These are phyloP conservation scores for Lenzites betulinus DNA, from an alignment of 768 basidiomycete species.

Conservation along the genomic window DNA sequence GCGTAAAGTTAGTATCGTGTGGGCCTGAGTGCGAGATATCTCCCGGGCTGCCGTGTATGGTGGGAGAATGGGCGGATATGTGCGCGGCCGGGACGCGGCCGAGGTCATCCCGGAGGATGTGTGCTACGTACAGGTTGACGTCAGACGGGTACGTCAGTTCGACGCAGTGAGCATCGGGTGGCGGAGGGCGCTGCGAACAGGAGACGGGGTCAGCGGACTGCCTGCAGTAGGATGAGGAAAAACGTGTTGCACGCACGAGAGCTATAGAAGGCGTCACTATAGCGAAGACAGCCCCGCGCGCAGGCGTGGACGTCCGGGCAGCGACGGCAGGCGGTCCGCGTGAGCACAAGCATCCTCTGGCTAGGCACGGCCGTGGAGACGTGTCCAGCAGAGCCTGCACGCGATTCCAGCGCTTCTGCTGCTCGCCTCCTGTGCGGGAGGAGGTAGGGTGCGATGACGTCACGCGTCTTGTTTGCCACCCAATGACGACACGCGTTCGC, in stretches of 20 bases:
- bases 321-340: too few relatives aligned
- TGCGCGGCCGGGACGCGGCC: background rate
- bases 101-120: background rate
- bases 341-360: background rate
- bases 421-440: background rate
- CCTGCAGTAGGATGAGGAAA: background rate
- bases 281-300: too few relatives aligned
- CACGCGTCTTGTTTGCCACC: conserved; percentile 6
- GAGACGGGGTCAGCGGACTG: background rate
- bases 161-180: background rate
- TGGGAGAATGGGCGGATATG: background rate
- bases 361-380: background rate
- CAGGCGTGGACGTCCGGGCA: too few relatives aligned
- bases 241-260: background rate
- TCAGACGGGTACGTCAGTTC: background rate
- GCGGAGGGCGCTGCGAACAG: background rate
- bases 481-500: conserved; percentile 19
- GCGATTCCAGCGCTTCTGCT: background rate
- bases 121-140: background rate
- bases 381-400: background rate
- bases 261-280: background rate
- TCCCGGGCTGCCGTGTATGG: background rate
- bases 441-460: conserved; percentile 6
- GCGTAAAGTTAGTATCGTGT: background rate
- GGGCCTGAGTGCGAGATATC: background rate